phyloP scores from a whole-genome alignment of 1,284 basidiomycete genomes.

The Microbotryum intermedium region DNA sequence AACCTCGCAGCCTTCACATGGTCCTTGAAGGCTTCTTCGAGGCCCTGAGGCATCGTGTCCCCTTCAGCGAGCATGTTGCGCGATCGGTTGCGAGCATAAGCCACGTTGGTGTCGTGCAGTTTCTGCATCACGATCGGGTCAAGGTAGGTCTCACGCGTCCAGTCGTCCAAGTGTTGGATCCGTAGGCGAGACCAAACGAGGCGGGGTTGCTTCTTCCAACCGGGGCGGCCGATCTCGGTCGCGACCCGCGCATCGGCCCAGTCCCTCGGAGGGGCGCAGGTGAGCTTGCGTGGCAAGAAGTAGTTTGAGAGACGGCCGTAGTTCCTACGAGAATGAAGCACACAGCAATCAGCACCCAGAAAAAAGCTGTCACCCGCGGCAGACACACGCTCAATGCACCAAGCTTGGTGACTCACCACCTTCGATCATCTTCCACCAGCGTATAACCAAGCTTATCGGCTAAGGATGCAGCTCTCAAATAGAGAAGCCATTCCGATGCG shows the following conservation, averaged over 20 bases:
- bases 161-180: conserved; percentile 17
- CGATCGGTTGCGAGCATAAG: background rate
- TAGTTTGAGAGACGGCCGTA: conserved; percentile 17
- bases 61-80: conserved; percentile 13
- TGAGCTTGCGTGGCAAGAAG: conserved; percentile 5
- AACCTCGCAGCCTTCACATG: background rate
- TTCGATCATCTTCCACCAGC: conserved; percentile 13
- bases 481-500: conserved; percentile 22
- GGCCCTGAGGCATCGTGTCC: conserved; percentile 9
- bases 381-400: no score
- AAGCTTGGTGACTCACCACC: conserved; percentile 1
- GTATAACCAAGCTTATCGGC: conserved; percentile 14
- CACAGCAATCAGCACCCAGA: background rate
- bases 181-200: conserved; percentile 7
- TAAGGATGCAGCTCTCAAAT: conserved; percentile 10
- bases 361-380: no score
- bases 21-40: conserved; percentile 7
- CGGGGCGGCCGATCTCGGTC: background rate
- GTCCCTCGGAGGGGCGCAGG: conserved; percentile 13
- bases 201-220: background rate
- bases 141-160: conserved; percentile 15
- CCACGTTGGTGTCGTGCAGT: background rate
- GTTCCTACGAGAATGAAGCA: background rate
- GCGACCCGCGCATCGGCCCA: conserved; percentile 9
- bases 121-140: background rate